Conservation (phyloP, 2,329 filamentous ascomycete genomes). For the Trichoderma atroviride region DNA sequence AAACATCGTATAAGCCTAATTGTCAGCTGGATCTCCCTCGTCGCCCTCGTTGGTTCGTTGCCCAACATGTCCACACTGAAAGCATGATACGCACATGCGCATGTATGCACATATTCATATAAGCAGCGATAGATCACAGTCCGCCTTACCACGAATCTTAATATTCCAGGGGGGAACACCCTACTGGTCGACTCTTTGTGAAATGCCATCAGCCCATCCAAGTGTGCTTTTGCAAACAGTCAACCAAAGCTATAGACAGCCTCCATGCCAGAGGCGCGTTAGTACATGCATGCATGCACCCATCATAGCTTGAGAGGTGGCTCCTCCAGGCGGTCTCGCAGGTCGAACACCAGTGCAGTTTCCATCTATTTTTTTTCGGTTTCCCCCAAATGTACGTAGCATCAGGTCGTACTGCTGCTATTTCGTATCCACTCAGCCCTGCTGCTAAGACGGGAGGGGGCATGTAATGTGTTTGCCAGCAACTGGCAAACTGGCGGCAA, state of each 20-base stretch:
- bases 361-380: neutral
- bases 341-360: neutral
- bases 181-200: slow-evolving; percentile 12
- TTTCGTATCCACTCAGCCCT: slow-evolving; percentile 23
- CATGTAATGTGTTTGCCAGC: slow-evolving; percentile 23
- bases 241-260: slow-evolving; percentile 4
- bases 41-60: slow-evolving; percentile 16
- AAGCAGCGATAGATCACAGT: neutral
- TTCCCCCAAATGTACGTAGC: slow-evolving; percentile 3
- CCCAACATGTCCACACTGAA: slow-evolving; percentile 12
- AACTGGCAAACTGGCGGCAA: slow-evolving; percentile 21
- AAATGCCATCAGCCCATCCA: neutral
- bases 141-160: slow-evolving; percentile 21
- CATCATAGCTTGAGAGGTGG: slow-evolving; percentile 2
- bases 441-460: slow-evolving; percentile 20
- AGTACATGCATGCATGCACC: slow-evolving; percentile 13
- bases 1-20: neutral
- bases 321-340: slow-evolving; percentile 11
- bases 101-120: slow-evolving; percentile 15
- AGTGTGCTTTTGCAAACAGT: neutral
- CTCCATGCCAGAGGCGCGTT: slow-evolving; percentile 9
- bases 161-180: slow-evolving; percentile 4
- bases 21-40: slow-evolving; percentile 12
- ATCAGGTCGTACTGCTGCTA: slow-evolving; percentile 11
- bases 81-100: neutral